Evolutionary conservation across 768 basidiomycete genomes (phyloP).

Genomic region (Trametes cingulata): DNA sequence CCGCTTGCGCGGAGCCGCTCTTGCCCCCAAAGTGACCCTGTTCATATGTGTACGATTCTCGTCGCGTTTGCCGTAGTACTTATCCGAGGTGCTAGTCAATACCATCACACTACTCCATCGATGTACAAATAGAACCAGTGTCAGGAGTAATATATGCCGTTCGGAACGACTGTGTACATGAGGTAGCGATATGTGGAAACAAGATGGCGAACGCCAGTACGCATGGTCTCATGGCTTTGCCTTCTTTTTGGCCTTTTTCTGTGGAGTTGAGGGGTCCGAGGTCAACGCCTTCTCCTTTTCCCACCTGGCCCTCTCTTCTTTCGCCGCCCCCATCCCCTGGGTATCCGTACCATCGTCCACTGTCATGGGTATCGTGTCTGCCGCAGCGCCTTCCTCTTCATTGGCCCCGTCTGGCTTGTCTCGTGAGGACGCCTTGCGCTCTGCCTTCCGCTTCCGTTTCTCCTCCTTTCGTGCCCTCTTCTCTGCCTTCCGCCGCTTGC

Average conservation of each 20-base stretch:
- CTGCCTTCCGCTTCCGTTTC: conserved; percentile 18
- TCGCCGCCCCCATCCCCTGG: background rate
- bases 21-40: background rate
- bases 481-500: conserved; percentile 27
- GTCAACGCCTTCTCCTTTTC: background rate
- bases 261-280: background rate
- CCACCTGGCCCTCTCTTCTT: background rate
- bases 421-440: background rate
- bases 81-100: conserved; percentile 3
- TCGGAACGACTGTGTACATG: background rate
- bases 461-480: conserved; percentile 30
- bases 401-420: background rate
- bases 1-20: conserved; percentile 5
- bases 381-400: background rate
- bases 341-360: background rate
- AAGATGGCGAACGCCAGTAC: too few relatives aligned
- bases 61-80: background rate
- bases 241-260: background rate
- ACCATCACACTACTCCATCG: conserved; percentile 9
- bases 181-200: too few relatives aligned
- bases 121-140: conserved; percentile 7
- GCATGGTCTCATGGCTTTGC: too few relatives aligned
- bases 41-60: conserved; percentile 2
- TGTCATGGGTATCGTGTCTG: background rate
- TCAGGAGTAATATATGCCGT: background rate